Evolutionary conservation across 805 yeast species (phyloP).

Genomic region (Saccharomycopsis malanga): DNA sequence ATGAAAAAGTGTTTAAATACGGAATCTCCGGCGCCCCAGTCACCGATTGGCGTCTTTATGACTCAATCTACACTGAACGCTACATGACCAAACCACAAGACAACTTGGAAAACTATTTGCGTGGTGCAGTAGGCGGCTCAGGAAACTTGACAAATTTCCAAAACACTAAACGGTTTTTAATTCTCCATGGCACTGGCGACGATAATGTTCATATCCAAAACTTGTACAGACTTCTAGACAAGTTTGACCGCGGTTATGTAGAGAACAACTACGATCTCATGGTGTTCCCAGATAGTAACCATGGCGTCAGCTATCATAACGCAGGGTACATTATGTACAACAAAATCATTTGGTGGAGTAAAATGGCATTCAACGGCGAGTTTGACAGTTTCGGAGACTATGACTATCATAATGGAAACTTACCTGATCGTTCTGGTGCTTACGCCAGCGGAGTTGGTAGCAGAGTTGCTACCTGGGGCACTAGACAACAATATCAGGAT

Average conservation of each 20-base stretch:
- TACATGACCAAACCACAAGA: slow-evolving; percentile 54
- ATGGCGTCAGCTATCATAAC: slow-evolving; percentile 63
- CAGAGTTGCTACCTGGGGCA: too few relatives aligned
- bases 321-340: slow-evolving; percentile 66
- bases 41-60: slow-evolving; percentile 69
- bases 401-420: slow-evolving; percentile 19
- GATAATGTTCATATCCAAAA: slow-evolving; percentile 80
- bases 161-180: slow-evolving; percentile 46
- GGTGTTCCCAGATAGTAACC: slow-evolving; percentile 79
- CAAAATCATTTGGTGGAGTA: slow-evolving; percentile 58
- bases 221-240: slow-evolving; percentile 53
- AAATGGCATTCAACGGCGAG: slow-evolving; percentile 49
- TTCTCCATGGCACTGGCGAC: slow-evolving; percentile 82
- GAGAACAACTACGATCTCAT: slow-evolving; percentile 71
- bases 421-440: background rate
- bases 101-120: slow-evolving; percentile 43
- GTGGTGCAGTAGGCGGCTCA: slow-evolving; percentile 39
- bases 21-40: slow-evolving; percentile 86
- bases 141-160: slow-evolving; percentile 33
- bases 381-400: slow-evolving; percentile 28
- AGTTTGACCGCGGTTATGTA: slow-evolving; percentile 44
- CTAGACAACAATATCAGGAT: background rate
- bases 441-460: too few relatives aligned
- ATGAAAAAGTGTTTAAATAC: slow-evolving; percentile 54
- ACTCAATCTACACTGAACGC: slow-evolving; percentile 74